Percentiles rank a stretch among this genome's conserved stretches.
Evolutionary conservation across 108 stramenopile species (phyloP).

Genomic region (Hondaea fermentalgiana): DNA sequence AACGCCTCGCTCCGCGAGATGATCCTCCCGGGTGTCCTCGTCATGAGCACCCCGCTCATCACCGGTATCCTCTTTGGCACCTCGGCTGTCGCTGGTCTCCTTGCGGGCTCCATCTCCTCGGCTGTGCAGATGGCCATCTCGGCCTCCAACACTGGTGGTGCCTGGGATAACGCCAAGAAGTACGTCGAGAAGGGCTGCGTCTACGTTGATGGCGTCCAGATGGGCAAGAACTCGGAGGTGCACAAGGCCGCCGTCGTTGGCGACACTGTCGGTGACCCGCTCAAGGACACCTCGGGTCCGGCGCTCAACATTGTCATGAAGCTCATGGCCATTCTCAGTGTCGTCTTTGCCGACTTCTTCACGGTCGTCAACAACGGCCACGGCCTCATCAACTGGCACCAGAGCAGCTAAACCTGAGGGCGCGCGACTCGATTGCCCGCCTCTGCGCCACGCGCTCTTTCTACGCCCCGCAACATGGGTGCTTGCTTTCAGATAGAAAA

Average conservation of each 20-base stretch:
- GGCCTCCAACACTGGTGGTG: constrained; percentile 89
- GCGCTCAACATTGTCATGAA: constrained; percentile 62
- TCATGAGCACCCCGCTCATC: constrained; percentile 36
- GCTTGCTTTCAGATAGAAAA: too few species aligned
- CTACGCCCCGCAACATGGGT: too few species aligned
- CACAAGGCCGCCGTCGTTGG: constrained; percentile 57
- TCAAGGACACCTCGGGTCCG: constrained; percentile 63
- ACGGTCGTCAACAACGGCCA: constrained; percentile 33
- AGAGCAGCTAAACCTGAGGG: not conserved
- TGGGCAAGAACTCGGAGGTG: not conserved
- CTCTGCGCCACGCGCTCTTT: too few species aligned
- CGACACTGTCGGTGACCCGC: constrained; percentile 62
- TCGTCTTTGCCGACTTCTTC: constrained; percentile 66
- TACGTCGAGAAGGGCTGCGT: constrained; percentile 62
- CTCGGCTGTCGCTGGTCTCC: constrained; percentile 51
- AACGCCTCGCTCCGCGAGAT: constrained; percentile 36
- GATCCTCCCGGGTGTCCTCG: constrained; percentile 43
- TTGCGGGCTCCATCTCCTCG: constrained; percentile 63
- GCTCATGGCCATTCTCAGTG: constrained; percentile 74
- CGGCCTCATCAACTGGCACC: constrained; percentile 35
- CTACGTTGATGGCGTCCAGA: constrained; percentile 13
- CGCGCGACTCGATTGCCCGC: too few species aligned
- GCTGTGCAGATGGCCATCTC: constrained; percentile 89
- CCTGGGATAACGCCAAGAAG: constrained; percentile 96
- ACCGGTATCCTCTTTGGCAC: constrained; percentile 26